Base-by-base conservation (phyloP, 331 rosid species). In the Quercus phellos region DNA sequence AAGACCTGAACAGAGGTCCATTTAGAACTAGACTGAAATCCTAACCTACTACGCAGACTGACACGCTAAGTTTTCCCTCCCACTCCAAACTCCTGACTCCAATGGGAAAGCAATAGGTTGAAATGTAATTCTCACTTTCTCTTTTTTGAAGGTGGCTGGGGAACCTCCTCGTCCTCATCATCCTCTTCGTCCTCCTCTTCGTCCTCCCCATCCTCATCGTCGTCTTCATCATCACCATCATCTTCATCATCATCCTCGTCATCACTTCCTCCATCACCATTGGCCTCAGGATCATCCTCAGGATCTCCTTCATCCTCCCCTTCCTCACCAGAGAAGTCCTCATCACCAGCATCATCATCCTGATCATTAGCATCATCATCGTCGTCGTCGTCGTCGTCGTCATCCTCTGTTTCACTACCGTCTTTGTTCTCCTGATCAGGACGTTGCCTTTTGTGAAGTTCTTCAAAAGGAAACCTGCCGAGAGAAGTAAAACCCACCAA, bases 321-420 rank as follows among this genome's bases (percentile, higher is more conserved):
- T 68, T 91, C 97, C 26, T 81, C 90, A 5, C 90, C 89, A 5
- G 92, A 85, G 55, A 88, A 89, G 86, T 90, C 91, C 80, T 87
- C 91, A 0, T 91, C 92, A 18, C 81, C 87, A 2, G 72, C 91
- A 2, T 90, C 90, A 1, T 84, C 94, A 4, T 88, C 88, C 2
- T 78, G 83, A 17, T 83, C 90, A 12, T 84, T 77, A 7, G 56
- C 90, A 5, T 88, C 88, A 1, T 80, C 85, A 0, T 56, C 87
- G 2, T 90, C 94, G 0, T 88, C 87, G 0, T 85, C 92, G 0
- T 86, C 82, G 0, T 24, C 68, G 0, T 78, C 78, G 0, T 90
- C 95, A 38, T 91, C 94, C 82, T 93, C 94, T 30, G 96, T 89
- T 18, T 93, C 98, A 55, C 97, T 90, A 14, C 78, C 81, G 81